Evolutionary conservation across 257 asterid genomes (phyloP).

Genomic region (Primulina tabacum): DNA sequence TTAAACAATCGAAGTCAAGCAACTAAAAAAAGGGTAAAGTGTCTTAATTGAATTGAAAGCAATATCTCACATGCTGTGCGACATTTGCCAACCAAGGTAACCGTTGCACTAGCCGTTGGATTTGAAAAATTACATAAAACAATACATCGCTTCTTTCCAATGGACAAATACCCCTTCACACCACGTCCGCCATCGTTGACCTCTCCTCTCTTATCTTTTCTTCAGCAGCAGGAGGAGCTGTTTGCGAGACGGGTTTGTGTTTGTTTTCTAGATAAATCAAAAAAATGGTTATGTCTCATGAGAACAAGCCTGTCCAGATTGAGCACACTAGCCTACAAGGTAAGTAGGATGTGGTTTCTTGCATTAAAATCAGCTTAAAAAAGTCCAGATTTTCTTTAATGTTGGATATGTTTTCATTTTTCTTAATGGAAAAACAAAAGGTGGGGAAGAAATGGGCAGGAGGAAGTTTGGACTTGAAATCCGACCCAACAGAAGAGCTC

Average conservation of each 20-base stretch:
- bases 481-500: constrained; percentile 58
- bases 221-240: constrained; percentile 18
- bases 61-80: constrained; percentile 41
- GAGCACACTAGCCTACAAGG: constrained; percentile 53
- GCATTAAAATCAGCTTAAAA: constrained; percentile 1
- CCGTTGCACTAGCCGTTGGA: constrained; percentile 97
- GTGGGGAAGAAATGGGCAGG: constrained; percentile 41
- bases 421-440: constrained; percentile 32
- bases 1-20: background rate
- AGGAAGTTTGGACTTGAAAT: constrained; percentile 65
- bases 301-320: constrained; percentile 44
- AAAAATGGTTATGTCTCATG: constrained; percentile 51
- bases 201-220: constrained; percentile 7
- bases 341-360: constrained; percentile 14
- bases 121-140: constrained; percentile 42
- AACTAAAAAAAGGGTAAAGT: background rate
- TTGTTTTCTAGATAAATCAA: constrained; percentile 27
- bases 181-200: constrained; percentile 23
- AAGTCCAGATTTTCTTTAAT: background rate
- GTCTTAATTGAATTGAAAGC: constrained; percentile 39
- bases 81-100: constrained; percentile 54
- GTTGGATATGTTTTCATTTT: background rate
- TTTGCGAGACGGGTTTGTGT: constrained; percentile 9
- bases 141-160: constrained; percentile 11
- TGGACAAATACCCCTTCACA: constrained; percentile 46